These are phyloP conservation scores for Metarhizium robertsii DNA, from an alignment of 2,329 filamentous ascomycete genomes.

Conservation along the genomic window DNA sequence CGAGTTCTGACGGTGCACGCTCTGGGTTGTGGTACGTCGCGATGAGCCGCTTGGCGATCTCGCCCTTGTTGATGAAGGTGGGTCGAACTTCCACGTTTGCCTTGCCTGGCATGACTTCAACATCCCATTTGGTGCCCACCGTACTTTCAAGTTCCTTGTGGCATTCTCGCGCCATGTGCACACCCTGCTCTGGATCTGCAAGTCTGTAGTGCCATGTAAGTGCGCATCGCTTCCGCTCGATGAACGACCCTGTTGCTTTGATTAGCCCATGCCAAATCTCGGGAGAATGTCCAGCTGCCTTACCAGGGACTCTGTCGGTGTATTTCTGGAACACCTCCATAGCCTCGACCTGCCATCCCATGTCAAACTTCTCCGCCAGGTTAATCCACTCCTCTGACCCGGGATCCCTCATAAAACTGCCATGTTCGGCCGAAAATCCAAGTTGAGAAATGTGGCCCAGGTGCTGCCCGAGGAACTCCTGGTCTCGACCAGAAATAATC, in stretches of 20 bases:
- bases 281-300: slow-evolving; percentile 15
- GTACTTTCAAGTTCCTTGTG: slow-evolving; percentile 71
- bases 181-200: slow-evolving; percentile 76
- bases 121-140: slow-evolving; percentile 71
- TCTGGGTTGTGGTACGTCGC: slow-evolving; percentile 54
- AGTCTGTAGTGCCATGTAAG: slow-evolving; percentile 96
- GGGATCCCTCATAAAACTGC: slow-evolving; percentile 85
- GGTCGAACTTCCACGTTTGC: slow-evolving; percentile 96
- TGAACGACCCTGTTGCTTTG: slow-evolving; percentile 60
- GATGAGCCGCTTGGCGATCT: slow-evolving; percentile 80
- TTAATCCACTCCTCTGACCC: slow-evolving; percentile 76
- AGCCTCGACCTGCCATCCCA: slow-evolving; percentile 87
- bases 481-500: slow-evolving; percentile 95
- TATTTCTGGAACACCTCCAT: slow-evolving; percentile 78
- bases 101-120: slow-evolving; percentile 95
- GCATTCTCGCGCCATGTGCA: slow-evolving; percentile 71
- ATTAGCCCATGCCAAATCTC: neutral
- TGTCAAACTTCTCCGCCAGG: slow-evolving; percentile 74
- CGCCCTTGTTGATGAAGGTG: slow-evolving; percentile 95
- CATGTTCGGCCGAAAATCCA: slow-evolving; percentile 94
- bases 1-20: slow-evolving; percentile 34
- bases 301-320: slow-evolving; percentile 77
- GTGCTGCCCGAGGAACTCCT: slow-evolving; percentile 82
- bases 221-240: slow-evolving; percentile 89
- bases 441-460: slow-evolving; percentile 84